These are phyloP conservation scores for Vitis cinerea DNA, from an alignment of 164 flowering plant species.

Conservation along the genomic window DNA sequence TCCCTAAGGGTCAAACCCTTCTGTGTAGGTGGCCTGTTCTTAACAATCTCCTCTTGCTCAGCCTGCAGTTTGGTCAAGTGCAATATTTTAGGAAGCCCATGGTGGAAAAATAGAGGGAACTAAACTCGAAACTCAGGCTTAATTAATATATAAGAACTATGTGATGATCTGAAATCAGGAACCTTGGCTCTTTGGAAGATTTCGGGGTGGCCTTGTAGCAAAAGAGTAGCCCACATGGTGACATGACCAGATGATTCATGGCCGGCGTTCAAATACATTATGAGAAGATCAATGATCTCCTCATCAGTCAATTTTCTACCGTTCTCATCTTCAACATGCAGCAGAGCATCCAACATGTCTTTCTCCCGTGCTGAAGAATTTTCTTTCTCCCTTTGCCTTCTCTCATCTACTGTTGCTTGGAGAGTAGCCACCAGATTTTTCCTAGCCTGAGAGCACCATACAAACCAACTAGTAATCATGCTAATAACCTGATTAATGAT, in stretches of 20 bases:
- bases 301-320: slow-evolving; percentile 56
- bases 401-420: slow-evolving; percentile 36
- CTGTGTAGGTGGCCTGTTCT: slow-evolving; percentile 49
- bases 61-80: slow-evolving; percentile 27
- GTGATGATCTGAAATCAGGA: background rate
- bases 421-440: slow-evolving; percentile 51
- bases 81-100: background rate
- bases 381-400: slow-evolving; percentile 20
- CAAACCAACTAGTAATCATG: background rate
- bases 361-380: slow-evolving; percentile 18
- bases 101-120: background rate
- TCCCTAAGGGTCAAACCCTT: slow-evolving; percentile 56
- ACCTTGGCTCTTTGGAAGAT: slow-evolving; percentile 60
- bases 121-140: background rate
- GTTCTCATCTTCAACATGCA: slow-evolving; percentile 57
- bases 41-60: slow-evolving; percentile 59
- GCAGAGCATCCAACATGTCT: slow-evolving; percentile 63
- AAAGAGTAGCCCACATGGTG: slow-evolving; percentile 62
- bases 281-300: slow-evolving; percentile 56
- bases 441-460: slow-evolving; percentile 45
- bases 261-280: slow-evolving; percentile 73
- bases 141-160: background rate
- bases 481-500: background rate
- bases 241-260: slow-evolving; percentile 80
- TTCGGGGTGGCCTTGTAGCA: slow-evolving; percentile 53